A percentile compares a stretch with the other conserved stretches of the same genome.
Conservation (phyloP, 306 rosid genomes). For the Castanea sativa region DNA sequence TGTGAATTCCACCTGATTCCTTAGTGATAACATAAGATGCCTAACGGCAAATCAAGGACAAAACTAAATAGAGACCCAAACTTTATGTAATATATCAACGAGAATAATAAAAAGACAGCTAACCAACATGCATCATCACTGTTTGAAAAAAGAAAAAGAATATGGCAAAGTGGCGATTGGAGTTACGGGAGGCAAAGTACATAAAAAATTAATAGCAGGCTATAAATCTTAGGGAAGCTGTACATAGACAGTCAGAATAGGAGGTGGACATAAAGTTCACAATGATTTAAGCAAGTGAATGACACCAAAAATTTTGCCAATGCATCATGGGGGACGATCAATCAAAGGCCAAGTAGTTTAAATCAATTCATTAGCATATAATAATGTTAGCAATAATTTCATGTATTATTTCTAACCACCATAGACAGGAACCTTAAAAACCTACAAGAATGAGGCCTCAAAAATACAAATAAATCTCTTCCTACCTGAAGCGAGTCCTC, state of each 20-base stretch:
- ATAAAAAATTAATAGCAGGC: neutral
- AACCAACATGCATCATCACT: neutral
- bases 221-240: neutral
- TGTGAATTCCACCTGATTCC: neutral
- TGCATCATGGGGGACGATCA: neutral
- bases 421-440: neutral
- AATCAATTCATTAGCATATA: neutral
- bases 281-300: neutral
- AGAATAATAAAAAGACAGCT: neutral
- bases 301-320: neutral
- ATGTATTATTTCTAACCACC: neutral
- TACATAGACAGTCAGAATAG: neutral
- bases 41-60: neutral
- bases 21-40: neutral
- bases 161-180: neutral
- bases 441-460: neutral
- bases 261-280: neutral
- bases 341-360: neutral
- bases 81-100: neutral
- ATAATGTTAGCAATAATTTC: neutral
- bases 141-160: neutral
- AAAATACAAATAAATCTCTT: neutral
- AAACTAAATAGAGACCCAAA: neutral
- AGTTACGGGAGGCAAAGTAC: no score
- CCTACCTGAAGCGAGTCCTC: conserved; percentile 95